Evolutionary conservation across 2,329 filamentous ascomycete species (phyloP), one percentile per base, ranked within the genome.

Genomic region (Fusarium sp.): DNA sequence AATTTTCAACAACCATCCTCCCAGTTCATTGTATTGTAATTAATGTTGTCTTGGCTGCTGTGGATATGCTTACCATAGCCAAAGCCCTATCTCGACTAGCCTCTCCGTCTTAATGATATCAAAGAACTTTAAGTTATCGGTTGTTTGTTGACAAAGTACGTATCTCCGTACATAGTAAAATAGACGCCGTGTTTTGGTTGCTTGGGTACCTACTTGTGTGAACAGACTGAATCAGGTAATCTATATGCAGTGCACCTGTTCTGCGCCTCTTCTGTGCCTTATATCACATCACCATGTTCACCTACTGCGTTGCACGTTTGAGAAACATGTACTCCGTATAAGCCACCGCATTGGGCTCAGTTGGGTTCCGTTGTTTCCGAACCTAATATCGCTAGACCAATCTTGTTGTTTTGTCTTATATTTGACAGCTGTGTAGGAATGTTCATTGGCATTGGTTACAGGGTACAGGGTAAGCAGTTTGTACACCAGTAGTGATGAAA

Each of bases 311-410:
- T 37, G 41, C 28, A 69, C 35, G 22, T 60, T 14, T 33, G 41
- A 35, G 33, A 20, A 15, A 15, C 54, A 65, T 54, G 48, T 24
- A 24, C 24, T 24, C 24, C 24, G 24, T 49, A 49, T 40, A n/a
- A 26, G 56, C 50, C 55, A 37, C 39, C 22, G 19, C n/a, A 28
- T 51, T 69, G 62, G 47, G 37, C 40, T 30, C 65, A 54, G 20
- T 26, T 44, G 44, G 41, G 22, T 41, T 66, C 55, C 35, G 51
- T 49, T 52, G 52, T 52, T 66, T 65, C 56, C 63, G 63, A 56
- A 24, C 22, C 32, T 37, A 19, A 44, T 26, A 59, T 48, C 30
- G 20, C 10, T 60, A 30, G 40, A 53, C 48, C n/a, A 30, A 13
- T 30, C 15, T 45, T 24, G n/a, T 48, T 59, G 28, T 40, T 43